Evolutionary conservation across 192 early-diverging fungal genomes (phyloP), one percentile per base, ranked within the genome.

Genomic region (Backusella circina): DNA sequence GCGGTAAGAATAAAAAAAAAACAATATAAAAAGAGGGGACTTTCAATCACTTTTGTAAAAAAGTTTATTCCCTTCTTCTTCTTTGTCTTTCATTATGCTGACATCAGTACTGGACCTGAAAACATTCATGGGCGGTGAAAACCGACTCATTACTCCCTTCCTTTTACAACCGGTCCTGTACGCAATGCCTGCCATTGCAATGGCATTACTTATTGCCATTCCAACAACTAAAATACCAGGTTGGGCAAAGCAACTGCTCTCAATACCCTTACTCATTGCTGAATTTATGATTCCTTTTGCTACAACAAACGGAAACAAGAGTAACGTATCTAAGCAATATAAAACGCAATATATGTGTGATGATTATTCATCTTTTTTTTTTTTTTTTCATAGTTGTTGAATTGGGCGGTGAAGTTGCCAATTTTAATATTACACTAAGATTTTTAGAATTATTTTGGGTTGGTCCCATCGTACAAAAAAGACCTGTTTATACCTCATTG

Each of bases 371-470:
- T 47, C 23, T 23, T 54, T 57, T 23, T 54, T 9, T 54, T 26
- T 31, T 37, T 18, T 18, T 65, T 54, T 61, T 23, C 3, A 44
- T 68, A 77, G 76, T 73, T 26, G 3, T 77, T 65, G 76, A 72
- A 6, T 32, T 73, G 41, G 71, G 37, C 8, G 71, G 26, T 21
- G 28, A 31, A 38, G 38, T 38, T 51, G 30, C 38, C 18, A 73
- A 47, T 54, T 77, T 67, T 68, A 71, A 41, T 12, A 30, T 77
- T 16, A 36, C 66, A 16, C 64, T 72, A 7, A 61, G 76, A 15
- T 77, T 77, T 47, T 26, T 73, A 5, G 76, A 77, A 31, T 30
- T 77, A 18, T 72, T 44, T 18, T 77, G 44, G 30, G 65, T 72
- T 32, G 61, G 71, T 15, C 76, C 76, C 5, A n/a, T 72, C 0